Evolutionary conservation across 192 early-diverging fungal species (phyloP), one percentile per base, ranked within the genome.

Genomic region (Backusella tarrabulga): DNA sequence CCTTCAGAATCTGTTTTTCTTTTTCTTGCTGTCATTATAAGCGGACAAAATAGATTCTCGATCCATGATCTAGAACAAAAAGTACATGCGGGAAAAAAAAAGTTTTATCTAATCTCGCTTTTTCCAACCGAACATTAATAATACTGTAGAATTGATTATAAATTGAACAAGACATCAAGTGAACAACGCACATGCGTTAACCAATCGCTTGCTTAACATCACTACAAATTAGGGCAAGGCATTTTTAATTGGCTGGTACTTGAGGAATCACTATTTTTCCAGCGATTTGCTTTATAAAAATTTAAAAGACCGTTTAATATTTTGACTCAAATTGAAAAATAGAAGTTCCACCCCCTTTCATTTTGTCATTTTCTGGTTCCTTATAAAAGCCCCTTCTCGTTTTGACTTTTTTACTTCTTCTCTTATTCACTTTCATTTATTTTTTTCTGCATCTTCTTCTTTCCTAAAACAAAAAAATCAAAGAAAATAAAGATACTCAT

Each of bases 321-420:
- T n/a, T 29, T 63, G 56, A 63, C 2, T 63, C 56, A 63, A 56
- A 56, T 56, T 56, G n/a, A 21, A 63, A 63, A 63, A 63, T 63
- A 63, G 56, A 63, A 63, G 29, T 63, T 29, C 56, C 56, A 63
- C 42, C 56, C 56, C 56, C 56, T 63, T 63, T 29, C 46, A 50
- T 9, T 63, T 63, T 63, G 56, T 63, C 56, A 63, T 63, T 63
- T 29, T 63, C 23, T 63, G 9, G 56, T 26, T 63, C 23, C 56
- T 29, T 63, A 63, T 63, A 63, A 21, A 63, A 63, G 15, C 56
- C 56, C 56, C 56, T 63, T 29, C 56, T 63, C 56, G 12, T 23
- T 63, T 63, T 19, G 2, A 23, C n/a, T 56, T 56, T n/a, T 19
- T 52, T 52, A 38, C 38, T 44, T 44, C 15, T 50, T 50, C n/a